Conservation (phyloP, 1,139 yeast genomes). For the Nakaseomyces nivariensis region DNA sequence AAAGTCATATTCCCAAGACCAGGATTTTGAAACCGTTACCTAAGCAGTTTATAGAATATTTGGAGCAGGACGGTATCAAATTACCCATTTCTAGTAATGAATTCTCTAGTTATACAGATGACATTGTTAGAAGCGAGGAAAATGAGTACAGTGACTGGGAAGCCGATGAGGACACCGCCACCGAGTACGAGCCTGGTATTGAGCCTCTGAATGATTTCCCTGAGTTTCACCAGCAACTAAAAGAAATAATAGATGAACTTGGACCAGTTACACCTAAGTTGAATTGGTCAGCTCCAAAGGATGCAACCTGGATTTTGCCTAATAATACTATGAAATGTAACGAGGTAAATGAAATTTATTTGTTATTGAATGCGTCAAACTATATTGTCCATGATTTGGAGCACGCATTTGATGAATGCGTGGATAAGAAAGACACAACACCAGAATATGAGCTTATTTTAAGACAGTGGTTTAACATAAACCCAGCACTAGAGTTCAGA, state of each 20-base stretch:
- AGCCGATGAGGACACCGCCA: slow-evolving; percentile 35
- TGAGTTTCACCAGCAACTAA: slow-evolving; percentile 48
- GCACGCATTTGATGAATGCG: slow-evolving; percentile 48
- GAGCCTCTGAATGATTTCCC: slow-evolving; percentile 45
- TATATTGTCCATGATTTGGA: slow-evolving; percentile 78
- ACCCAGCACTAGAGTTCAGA: slow-evolving; percentile 86
- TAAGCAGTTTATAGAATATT: slow-evolving; percentile 52
- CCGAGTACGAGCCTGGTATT: slow-evolving; percentile 15
- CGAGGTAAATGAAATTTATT: slow-evolving; percentile 61
- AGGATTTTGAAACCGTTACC: slow-evolving; percentile 59
- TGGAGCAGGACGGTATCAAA: slow-evolving; percentile 66
- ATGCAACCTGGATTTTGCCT: slow-evolving; percentile 84
- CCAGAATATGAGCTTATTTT: slow-evolving; percentile 53
- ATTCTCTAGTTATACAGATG: slow-evolving; percentile 31
- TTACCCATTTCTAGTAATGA: slow-evolving; percentile 40
- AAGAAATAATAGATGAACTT: slow-evolving; percentile 34
- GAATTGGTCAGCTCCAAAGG: slow-evolving; percentile 96
- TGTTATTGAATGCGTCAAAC: slow-evolving; percentile 76
- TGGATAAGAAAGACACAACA: slow-evolving; percentile 12
- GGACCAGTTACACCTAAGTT: slow-evolving; percentile 76
- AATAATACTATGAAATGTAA: slow-evolving; percentile 66
- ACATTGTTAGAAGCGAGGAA: slow-evolving; percentile 39
- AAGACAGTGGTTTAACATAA: slow-evolving; percentile 66
- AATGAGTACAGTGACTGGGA: slow-evolving; percentile 71
- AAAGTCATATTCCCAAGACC: slow-evolving; percentile 41